A percentile compares a stretch with the other conserved stretches of the same genome.
Evolutionary conservation across 345 rosid genomes (phyloP).

Genomic region (Excoecaria cochinchinensis): DNA sequence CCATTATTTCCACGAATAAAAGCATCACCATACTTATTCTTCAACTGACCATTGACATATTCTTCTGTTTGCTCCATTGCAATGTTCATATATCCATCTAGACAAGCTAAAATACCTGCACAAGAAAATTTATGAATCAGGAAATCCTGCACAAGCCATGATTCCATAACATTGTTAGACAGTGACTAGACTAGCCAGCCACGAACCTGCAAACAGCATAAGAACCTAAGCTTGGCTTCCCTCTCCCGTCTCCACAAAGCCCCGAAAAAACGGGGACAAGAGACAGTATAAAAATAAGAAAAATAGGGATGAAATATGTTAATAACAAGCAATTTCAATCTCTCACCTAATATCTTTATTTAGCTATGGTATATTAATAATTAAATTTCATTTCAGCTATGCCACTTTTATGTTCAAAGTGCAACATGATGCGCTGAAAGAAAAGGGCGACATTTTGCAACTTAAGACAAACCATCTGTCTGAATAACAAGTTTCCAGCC

Average conservation of each 20-base stretch:
- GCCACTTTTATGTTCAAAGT: neutral
- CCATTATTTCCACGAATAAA: slow-evolving; percentile 96
- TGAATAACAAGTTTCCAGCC: neutral
- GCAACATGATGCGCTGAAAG: neutral
- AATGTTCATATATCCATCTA: slow-evolving; percentile 95
- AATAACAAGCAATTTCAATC: neutral
- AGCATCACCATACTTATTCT: slow-evolving; percentile 93
- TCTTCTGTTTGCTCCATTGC: slow-evolving; percentile 99
- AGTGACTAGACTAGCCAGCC: neutral
- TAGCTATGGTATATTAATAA: neutral
- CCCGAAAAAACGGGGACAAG: no score
- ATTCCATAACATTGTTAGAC: neutral
- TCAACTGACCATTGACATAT: slow-evolving; percentile 88
- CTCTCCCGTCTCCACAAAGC: no score
- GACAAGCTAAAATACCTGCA: slow-evolving; percentile 78
- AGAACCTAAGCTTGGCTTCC: neutral
- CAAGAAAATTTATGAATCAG: neutral
- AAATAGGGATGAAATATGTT: neutral
- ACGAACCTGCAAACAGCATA: neutral
- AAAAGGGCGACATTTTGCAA: slow-evolving; percentile 4
- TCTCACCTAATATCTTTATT: neutral
- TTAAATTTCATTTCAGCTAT: neutral
- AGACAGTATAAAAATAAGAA: neutral
- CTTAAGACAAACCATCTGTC: neutral
- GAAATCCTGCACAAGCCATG: neutral